Base-by-base conservation (phyloP, 106 monocot species). In the Xerophyta viscosa region DNA sequence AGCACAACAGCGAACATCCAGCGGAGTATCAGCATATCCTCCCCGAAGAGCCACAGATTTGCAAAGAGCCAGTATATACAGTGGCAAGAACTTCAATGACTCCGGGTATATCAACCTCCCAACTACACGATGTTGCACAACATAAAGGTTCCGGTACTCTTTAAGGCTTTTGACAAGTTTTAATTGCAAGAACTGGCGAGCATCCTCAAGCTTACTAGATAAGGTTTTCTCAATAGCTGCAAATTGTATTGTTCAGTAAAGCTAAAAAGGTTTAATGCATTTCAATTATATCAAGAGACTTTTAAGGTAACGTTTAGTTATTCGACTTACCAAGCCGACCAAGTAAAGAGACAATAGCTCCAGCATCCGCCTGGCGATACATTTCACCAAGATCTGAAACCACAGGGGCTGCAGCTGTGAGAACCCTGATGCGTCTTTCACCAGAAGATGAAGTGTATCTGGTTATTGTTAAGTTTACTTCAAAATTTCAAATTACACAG, bases 401-500 rank as follows among this genome's bases (percentile, higher is more conserved):
- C 14, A 96, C 94, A 54, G 84, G 88, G 46, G 85, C 94, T 22
- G 88, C 94, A 56, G 88, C 65, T 56, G 94, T 96, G 55, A 81
- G 88, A 28, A 89, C 84, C 66, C 88, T 81, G 41, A 96, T 96
- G 27, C 88, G 71, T 55, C 94, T 88, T 70, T 96, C 94, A 48
- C 94, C 94, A 24, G 82, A 79, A 45, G 88, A 96, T 15, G 94
- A 89, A 24, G 94, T 96, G 61, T 89, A 88, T 65, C 94, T 94
- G 24, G 43, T 42, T 17, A 29, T 41, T 11, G 68, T 49, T 83
- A 77, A 84, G 92, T 76, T 63, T 15, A 52, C 37, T 30, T 28
- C 23, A 52, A 0, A 26, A 14, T 33, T 5, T 33, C 7, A 33
- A 33, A n/a, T n/a, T n/a, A n/a, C n/a, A n/a, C n/a, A n/a, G n/a